Evolutionary conservation across 306 rosid species (phyloP).

Genomic region (Pterocarpus macrocarpus): DNA sequence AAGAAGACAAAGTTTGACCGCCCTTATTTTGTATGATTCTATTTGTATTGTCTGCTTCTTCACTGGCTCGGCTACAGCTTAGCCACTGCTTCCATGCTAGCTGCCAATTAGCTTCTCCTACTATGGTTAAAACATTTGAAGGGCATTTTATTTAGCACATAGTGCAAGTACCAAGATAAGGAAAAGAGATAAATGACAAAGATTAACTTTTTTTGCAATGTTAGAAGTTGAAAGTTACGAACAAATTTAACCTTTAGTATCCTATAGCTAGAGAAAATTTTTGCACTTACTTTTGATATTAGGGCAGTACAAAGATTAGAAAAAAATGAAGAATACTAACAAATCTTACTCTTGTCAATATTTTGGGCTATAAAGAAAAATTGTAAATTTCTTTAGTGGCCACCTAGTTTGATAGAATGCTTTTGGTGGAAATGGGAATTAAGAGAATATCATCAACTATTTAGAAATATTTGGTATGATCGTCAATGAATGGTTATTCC

Average conservation of each 20-base stretch:
- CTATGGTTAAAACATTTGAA: neutral
- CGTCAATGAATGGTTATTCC: too few relatives aligned
- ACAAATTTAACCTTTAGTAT: too few relatives aligned
- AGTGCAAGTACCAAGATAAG: neutral
- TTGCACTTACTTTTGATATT: too few relatives aligned
- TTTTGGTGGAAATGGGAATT: too few relatives aligned
- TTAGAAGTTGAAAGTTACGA: neutral
- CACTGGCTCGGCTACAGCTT: constrained; percentile 11
- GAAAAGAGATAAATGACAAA: neutral
- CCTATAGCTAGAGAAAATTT: too few relatives aligned
- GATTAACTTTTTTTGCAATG: neutral
- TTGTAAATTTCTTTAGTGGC: too few relatives aligned
- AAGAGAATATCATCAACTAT: too few relatives aligned
- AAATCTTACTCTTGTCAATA: too few relatives aligned
- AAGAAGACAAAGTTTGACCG: constrained; percentile 66
- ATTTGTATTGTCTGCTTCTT: constrained; percentile 36
- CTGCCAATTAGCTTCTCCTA: neutral
- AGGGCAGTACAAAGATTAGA: too few relatives aligned
- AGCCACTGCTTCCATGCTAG: neutral
- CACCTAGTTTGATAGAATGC: too few relatives aligned
- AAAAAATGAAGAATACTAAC: neutral
- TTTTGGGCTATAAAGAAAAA: too few relatives aligned
- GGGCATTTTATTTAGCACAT: neutral
- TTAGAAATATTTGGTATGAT: too few relatives aligned
- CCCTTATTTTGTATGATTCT: constrained; percentile 66